Conservation (phyloP, 2,329 filamentous ascomycete genomes). For the Ascochyta lentis region DNA sequence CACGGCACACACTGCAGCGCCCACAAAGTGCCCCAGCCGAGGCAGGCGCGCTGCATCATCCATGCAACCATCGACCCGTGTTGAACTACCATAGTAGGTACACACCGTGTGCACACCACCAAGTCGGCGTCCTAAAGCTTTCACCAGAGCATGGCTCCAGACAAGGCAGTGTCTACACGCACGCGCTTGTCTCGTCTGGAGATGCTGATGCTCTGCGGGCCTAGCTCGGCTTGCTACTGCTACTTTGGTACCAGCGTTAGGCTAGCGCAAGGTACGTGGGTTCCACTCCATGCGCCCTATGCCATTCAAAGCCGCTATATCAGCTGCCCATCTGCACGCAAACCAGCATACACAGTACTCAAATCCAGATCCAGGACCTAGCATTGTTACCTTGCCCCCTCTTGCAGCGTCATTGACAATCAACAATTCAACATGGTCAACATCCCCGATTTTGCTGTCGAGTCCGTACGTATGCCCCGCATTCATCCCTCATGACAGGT, state of each 20-base stretch:
- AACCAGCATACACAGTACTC: not conserved
- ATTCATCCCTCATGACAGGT: slow-evolving; percentile 16
- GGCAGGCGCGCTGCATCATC: slow-evolving; percentile 14
- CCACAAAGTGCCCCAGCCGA: slow-evolving; percentile 10
- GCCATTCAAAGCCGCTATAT: slow-evolving; percentile 12
- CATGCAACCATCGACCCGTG: not conserved
- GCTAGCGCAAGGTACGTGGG: slow-evolving; percentile 5
- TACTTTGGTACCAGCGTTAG: not conserved
- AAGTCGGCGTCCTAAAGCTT: not conserved
- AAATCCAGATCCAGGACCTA: not conserved
- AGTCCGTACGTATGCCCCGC: slow-evolving; percentile 62
- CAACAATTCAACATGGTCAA: slow-evolving; percentile 57
- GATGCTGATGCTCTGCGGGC: not conserved
- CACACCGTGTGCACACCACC: not conserved
- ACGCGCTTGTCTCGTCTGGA: too few species aligned
- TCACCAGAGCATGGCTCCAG: not conserved
- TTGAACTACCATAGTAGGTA: too few species aligned
- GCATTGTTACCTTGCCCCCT: too few species aligned
- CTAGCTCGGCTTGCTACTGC: not conserved
- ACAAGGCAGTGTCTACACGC: not conserved
- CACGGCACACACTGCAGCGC: not conserved
- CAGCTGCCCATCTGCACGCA: slow-evolving; percentile 6
- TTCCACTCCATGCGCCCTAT: slow-evolving; percentile 24
- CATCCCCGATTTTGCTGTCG: slow-evolving; percentile 71
- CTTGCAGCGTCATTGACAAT: too few species aligned